phyloP scores from a whole-genome alignment of 2,329 filamentous ascomycete genomes.

The Fusarium paranaense region DNA sequence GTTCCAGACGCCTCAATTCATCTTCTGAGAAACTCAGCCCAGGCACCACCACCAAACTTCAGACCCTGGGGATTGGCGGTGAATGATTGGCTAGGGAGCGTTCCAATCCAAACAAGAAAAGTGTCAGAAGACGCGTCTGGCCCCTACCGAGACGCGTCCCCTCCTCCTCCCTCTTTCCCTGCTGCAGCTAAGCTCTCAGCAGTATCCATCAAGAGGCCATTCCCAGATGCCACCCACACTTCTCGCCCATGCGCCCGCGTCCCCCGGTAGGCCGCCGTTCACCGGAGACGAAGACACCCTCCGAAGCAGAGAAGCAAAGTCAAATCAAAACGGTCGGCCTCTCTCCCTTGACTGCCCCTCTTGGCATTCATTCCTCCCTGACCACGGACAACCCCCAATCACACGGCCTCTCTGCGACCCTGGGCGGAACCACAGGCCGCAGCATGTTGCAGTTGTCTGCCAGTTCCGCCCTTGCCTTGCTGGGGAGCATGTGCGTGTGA shows the following conservation, averaged over 20 bases:
- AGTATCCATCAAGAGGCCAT: conserved; percentile 10
- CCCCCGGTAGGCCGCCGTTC: conserved; percentile 9
- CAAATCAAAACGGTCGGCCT: conserved; percentile 21
- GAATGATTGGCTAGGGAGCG: conserved; percentile 39
- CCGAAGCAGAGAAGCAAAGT: not conserved
- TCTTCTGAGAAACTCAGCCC: not conserved
- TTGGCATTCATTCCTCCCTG: conserved; percentile 33
- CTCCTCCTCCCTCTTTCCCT: not conserved
- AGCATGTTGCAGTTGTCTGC: conserved; percentile 17
- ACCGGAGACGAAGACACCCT: conserved; percentile 11
- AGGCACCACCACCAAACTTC: conserved; percentile 17
- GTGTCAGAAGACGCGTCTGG: conserved; percentile 25
- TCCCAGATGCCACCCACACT: conserved; percentile 14
- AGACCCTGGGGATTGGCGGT: conserved; percentile 12
- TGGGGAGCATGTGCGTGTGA: not conserved
- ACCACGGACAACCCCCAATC: conserved; percentile 5
- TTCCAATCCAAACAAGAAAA: conserved; percentile 38
- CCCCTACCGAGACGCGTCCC: conserved; percentile 23
- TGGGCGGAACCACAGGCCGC: conserved; percentile 19
- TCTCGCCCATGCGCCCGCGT: not conserved
- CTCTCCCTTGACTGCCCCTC: conserved; percentile 11
- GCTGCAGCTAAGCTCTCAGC: conserved; percentile 1
- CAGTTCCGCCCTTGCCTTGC: conserved; percentile 1
- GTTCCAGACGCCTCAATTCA: not conserved
- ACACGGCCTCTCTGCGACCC: conserved; percentile 17